A percentile compares a stretch with the other conserved stretches of the same genome.
Evolutionary conservation across 148 eudicot genomes (phyloP).

Genomic region (Pharnaceum exiguum): DNA sequence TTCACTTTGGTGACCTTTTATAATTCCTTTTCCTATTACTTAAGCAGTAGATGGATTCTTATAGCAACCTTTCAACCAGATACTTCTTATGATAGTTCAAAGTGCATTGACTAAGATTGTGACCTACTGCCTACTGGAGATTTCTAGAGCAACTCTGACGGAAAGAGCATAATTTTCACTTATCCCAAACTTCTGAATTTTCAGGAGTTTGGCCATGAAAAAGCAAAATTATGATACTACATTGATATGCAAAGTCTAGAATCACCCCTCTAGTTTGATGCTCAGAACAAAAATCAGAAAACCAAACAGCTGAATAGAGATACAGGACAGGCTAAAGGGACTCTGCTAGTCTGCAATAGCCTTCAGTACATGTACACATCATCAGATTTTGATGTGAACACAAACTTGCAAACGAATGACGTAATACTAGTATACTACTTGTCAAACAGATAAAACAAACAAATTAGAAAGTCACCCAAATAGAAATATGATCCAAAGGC

Average conservation of each 20-base stretch:
- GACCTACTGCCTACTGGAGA: background rate
- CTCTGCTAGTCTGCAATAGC: too few species aligned
- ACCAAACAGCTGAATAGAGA: background rate
- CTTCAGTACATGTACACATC: too few species aligned
- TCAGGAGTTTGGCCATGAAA: too few species aligned
- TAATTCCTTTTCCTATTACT: background rate
- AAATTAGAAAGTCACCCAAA: constrained; percentile 8
- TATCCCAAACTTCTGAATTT: too few species aligned
- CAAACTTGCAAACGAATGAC: too few species aligned
- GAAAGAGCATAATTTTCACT: background rate
- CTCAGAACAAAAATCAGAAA: background rate
- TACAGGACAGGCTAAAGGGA: background rate
- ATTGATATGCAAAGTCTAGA: too few species aligned
- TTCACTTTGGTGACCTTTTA: background rate
- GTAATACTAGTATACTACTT: background rate
- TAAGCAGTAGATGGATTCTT: constrained; percentile 7
- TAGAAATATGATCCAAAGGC: constrained; percentile 1
- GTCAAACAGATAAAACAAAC: background rate
- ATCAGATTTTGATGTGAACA: too few species aligned
- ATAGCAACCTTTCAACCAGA: background rate
- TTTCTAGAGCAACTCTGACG: constrained; percentile 3
- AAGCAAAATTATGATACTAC: too few species aligned
- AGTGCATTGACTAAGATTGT: too few species aligned
- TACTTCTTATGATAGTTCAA: constrained; percentile 1
- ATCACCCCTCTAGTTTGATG: background rate